Base-by-base conservation (phyloP, 2,329 filamentous ascomycete genomes). In the Blastomyces emzantsi region DNA sequence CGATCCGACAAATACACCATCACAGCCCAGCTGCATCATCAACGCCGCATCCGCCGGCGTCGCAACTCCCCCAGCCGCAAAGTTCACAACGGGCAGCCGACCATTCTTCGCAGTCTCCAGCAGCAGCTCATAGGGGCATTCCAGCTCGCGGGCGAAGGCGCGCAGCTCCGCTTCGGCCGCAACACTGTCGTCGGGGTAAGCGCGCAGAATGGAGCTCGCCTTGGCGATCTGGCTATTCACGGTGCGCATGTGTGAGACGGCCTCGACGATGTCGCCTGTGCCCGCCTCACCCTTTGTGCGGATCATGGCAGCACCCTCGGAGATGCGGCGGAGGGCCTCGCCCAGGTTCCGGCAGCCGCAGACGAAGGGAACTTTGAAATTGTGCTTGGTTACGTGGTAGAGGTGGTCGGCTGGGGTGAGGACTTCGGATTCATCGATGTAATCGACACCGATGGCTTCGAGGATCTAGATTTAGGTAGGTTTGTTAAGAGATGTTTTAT, bases 1-100 rank as follows among this genome's bases (percentile, higher is more conserved):
- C 64, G 87, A 92, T 36, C 94, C 94, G 45, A 99, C 94, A 74
- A 99, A 99, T 45, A 99, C 94, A 64, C 94, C 94, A 73, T 99
- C 94, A 74, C 94, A 97, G 65, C 94, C 94, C 67, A 99, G 82
- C 82, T 97, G 93, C 94, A 99, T 99, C 93, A 99, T 90, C 80
- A 99, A 82, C 1, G 94, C 94, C 0, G 94, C 94, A 77, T 99
- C 94, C 0, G 94, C 94, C 0, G 94, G 94, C 0, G 94, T 99
- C n/a, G 94, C 94, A n/a, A 99, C 90, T 64, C 94, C 94, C n/a
- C 94, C 94, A 3, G 94, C 94, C 0, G 94, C 94, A 71, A 99
- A 97, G 82, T 97, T 97, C 68, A 99, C 94, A 0, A 97, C 93
- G 2, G 94, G 94, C 62, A 99, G 81, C 60, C 94, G 84, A 54